Conservation (phyloP, 1,284 basidiomycete genomes). For the Sporisorium iseilematis-ciliati region DNA sequence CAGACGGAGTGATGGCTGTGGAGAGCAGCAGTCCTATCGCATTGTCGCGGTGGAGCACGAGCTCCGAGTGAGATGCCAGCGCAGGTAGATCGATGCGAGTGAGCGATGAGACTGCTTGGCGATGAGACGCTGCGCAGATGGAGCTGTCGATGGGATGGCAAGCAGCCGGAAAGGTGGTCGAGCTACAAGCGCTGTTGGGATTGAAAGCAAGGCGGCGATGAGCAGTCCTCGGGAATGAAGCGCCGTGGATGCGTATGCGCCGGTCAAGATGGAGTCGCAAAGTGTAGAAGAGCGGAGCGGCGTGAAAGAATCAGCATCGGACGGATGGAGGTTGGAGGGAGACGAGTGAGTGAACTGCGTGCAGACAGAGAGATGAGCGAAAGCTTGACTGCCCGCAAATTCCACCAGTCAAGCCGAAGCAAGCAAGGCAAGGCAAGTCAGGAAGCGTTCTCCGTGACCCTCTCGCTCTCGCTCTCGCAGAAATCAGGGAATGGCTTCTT, state of each 20-base stretch:
- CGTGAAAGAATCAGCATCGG: constrained; percentile 8
- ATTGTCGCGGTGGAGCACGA: constrained; percentile 20
- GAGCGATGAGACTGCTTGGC: not conserved
- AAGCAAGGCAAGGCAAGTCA: no score
- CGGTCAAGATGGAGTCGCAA: constrained; percentile 3
- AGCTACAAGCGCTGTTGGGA: not conserved
- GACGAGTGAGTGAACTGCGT: not conserved
- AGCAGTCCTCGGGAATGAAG: not conserved
- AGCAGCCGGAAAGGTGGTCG: not conserved
- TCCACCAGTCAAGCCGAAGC: not conserved
- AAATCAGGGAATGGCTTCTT: no score
- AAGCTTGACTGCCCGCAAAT: not conserved
- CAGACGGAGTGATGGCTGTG: not conserved
- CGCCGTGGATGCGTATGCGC: not conserved
- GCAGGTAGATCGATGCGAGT: not conserved
- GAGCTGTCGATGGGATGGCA: not conserved
- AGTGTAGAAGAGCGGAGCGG: constrained; percentile 3
- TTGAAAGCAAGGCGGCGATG: not conserved
- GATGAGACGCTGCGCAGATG: not conserved
- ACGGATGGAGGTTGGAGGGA: constrained; percentile 4
- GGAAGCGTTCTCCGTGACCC: no score
- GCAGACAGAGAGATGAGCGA: not conserved
- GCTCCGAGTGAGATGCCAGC: constrained; percentile 4
- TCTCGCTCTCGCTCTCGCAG: no score
- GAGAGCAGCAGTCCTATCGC: constrained; percentile 19